Evolutionary conservation across 202 grass and related monocot genomes (phyloP), one percentile per base, ranked within the genome.

Genomic region (Brachypodium distachyon): DNA sequence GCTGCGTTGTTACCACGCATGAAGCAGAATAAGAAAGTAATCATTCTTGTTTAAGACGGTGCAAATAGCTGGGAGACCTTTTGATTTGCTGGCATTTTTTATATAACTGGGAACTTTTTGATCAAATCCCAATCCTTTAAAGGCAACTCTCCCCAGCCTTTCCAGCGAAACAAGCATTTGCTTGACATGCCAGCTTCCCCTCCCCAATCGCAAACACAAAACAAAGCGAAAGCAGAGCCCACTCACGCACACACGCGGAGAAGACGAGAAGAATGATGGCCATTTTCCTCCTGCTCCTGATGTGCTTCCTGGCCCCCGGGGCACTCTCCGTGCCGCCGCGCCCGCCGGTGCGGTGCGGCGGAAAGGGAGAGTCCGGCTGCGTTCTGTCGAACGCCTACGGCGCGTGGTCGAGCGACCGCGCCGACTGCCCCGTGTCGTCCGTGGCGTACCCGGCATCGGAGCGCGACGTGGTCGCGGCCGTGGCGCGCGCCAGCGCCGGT

Each of bases 381-480:
- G 49, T 82, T 47, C 81, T 97, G 18, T 91, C 86, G 9, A 93
- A 97, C 85, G 88, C 88, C 1, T 97, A 97, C 76, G 94, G 84
- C 61, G 82, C 51, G 26, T 97, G 94, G 94, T 81, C 74, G 3
- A 92, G 92, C 67, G 83, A 89, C 81, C 85, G 86, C 54, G 73
- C 37, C 1, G 88, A 90, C 46, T 97, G 94, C 84, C 55, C 19
- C 23, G 84, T 87, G 0, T 29, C 58, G 12, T 60, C 74, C 54
- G 91, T 89, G 5, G 44, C 66, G 17, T 92, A 91, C 84, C 91
- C 94, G 25, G 34, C 76, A 39, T 88, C 78, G 0, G 94, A 97
- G 66, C 49, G 28, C 12, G 88, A 93, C 61, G 80, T 97, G 22
- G 64, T 86, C 9, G 50, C 75, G 1, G 88, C 84, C 25, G 94